phyloP scores from a whole-genome alignment of 2,329 filamentous ascomycete genomes.

The Pseudogymnoascus sp. region DNA sequence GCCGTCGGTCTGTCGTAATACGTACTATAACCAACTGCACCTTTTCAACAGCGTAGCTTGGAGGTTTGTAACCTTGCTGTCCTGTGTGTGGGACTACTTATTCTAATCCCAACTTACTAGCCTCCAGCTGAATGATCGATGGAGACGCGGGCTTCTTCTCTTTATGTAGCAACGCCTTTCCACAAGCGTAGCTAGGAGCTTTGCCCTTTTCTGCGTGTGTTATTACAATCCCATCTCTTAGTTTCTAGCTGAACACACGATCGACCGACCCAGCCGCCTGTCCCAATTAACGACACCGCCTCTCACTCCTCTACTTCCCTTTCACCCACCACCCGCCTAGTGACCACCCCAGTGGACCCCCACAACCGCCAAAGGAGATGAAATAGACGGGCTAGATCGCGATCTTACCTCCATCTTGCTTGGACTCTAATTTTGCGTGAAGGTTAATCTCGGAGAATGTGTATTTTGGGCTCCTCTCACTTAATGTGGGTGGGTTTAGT shows the following conservation, averaged over 20 bases:
- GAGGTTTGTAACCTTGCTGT: no score
- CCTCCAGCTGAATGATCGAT: no score
- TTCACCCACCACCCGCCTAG: neutral
- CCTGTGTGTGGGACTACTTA: no score
- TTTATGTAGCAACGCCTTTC: no score
- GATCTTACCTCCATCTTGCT: neutral
- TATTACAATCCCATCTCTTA: neutral
- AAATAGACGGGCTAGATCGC: neutral
- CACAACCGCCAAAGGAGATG: neutral
- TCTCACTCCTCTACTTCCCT: neutral
- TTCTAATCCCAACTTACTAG: no score
- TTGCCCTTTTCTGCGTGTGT: neutral
- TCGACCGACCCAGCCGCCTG: neutral
- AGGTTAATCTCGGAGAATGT: neutral
- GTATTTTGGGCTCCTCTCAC: neutral
- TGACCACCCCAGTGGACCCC: neutral
- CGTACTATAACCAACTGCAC: no score
- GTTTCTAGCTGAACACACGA: neutral
- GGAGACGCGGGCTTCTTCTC: no score
- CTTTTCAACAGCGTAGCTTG: neutral
- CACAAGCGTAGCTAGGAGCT: no score
- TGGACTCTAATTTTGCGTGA: neutral
- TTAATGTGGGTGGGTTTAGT: no score
- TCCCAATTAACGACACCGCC: neutral
- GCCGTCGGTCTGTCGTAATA: neutral